phyloP scores from a whole-genome alignment of 495 filamentous ascomycete species.

The Aspergillus campestris region DNA sequence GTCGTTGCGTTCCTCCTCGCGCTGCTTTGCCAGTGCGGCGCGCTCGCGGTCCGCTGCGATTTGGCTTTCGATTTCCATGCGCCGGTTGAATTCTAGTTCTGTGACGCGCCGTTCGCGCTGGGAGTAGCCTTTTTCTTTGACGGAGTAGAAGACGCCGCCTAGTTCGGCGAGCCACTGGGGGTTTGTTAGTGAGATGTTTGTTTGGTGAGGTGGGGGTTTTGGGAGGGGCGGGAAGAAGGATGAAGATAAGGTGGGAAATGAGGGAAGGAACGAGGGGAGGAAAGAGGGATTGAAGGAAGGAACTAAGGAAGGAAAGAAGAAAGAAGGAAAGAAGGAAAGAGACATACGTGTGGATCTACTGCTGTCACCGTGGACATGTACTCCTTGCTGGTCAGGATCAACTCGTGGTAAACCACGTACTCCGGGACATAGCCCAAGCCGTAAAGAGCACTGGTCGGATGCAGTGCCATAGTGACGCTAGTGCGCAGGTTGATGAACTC shows the following conservation, averaged over 20 bases:
- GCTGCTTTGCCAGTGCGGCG: constrained; percentile 48
- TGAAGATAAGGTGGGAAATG: neutral
- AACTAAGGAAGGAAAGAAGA: neutral
- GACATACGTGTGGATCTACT: constrained; percentile 76
- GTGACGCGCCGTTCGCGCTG: constrained; percentile 80
- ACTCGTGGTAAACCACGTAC: constrained; percentile 96
- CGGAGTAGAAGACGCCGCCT: constrained; percentile 95
- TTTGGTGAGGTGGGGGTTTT: neutral
- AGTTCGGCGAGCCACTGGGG: constrained; percentile 85
- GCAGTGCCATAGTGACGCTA: constrained; percentile 84
- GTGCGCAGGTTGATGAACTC: constrained; percentile 97
- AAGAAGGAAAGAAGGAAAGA: neutral
- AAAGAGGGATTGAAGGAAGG: no score
- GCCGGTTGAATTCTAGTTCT: constrained; percentile 88
- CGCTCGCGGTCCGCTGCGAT: constrained; percentile 82
- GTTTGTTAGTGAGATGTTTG: constrained; percentile 7
- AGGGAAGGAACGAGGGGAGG: neutral
- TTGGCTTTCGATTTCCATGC: constrained; percentile 91
- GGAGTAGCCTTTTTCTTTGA: constrained; percentile 97
- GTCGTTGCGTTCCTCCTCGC: constrained; percentile 32
- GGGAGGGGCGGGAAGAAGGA: neutral
- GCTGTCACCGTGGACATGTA: constrained; percentile 98
- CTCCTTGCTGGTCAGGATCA: constrained; percentile 93
- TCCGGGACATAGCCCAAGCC: constrained; percentile 90
- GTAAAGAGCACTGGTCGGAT: constrained; percentile 88